Evolutionary conservation across 495 filamentous ascomycete genomes (phyloP), one percentile per base, ranked within the genome.

Genomic region (Podospora sp.): DNA sequence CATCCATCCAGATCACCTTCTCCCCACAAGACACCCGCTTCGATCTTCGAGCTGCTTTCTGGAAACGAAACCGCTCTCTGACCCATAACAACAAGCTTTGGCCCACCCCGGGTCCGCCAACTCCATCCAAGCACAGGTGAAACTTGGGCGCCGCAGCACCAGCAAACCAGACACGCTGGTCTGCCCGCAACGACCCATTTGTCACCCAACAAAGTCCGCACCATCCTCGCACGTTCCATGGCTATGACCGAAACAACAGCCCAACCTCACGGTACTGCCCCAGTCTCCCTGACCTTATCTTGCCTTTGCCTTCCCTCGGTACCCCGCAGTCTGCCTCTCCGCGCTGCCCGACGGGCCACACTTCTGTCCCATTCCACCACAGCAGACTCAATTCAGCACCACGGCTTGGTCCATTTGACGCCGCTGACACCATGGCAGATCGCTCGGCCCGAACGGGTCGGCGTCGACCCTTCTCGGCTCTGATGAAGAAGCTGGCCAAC

Each of bases 401-500:
- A 35, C 27, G 57, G 49, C 52, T 61, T 27, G 36, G 51, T 53
- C 33, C 46, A 20, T 68, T 73, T 69, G 69, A 72, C 53, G 35
- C 50, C 21, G 61, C 70, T 73, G 66, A 76, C 65, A 61, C 51
- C 55, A 77, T 75, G 68, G 27, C 72, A 80, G 80, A 80, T 63
- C 77, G 78, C 61, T 62, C 77, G 73, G 83, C 77, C 63, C 83
- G 83, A 35, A 65, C 72, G 46, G 80, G 79, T 51, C 90, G 92
- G 62, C 90, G 93, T 60, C 89, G 90, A 59, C 94, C 94, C 6
- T 97, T 99, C 77, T 88, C 94, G 24, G 90, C 87, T 52, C 93
- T 94, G 90, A 92, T 99, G 88, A 97, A 94, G 83, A 93, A 94
- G 68, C 86, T 99, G 27, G 89, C 93, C 33, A 95, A 88, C 74